A percentile compares a stretch with the other conserved stretches of the same genome.
Conservation (phyloP, 306 rosid genomes). For the Cucumis cinereus region DNA sequence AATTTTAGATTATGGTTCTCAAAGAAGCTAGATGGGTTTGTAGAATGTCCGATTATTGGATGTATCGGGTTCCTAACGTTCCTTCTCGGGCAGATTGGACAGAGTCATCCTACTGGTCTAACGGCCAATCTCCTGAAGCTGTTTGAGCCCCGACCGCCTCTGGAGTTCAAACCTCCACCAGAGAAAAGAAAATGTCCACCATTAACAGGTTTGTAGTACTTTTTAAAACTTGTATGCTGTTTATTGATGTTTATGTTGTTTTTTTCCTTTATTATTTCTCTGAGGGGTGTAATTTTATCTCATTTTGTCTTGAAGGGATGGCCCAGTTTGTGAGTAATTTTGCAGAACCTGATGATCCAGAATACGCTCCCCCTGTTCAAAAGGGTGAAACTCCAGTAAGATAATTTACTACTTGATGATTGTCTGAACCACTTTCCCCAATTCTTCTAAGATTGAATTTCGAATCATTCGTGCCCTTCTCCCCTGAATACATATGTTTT, state of each 20-base stretch:
- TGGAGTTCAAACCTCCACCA: constrained; percentile 92
- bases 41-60: background rate
- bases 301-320: constrained; percentile 41
- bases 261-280: background rate
- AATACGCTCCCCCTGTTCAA: constrained; percentile 62
- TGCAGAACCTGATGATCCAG: constrained; percentile 74
- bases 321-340: constrained; percentile 76
- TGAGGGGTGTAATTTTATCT: background rate
- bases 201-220: constrained; percentile 37
- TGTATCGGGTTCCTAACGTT: background rate
- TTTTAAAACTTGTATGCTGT: background rate
- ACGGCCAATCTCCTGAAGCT: constrained; percentile 78
- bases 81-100: constrained; percentile 60
- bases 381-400: constrained; percentile 82
- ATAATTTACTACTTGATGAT: background rate
- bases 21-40: background rate
- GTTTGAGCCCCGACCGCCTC: constrained; percentile 95
- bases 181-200: constrained; percentile 93
- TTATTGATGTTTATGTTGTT: background rate
- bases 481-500: background rate
- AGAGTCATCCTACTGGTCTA: constrained; percentile 96
- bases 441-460: background rate
- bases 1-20: background rate
- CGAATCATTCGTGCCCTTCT: background rate
- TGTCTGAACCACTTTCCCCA: background rate